A percentile compares a stretch with the other conserved stretches of the same genome.
Evolutionary conservation across 176 grass and related monocot species (phyloP).

Genomic region (Triticum turgidum): DNA sequence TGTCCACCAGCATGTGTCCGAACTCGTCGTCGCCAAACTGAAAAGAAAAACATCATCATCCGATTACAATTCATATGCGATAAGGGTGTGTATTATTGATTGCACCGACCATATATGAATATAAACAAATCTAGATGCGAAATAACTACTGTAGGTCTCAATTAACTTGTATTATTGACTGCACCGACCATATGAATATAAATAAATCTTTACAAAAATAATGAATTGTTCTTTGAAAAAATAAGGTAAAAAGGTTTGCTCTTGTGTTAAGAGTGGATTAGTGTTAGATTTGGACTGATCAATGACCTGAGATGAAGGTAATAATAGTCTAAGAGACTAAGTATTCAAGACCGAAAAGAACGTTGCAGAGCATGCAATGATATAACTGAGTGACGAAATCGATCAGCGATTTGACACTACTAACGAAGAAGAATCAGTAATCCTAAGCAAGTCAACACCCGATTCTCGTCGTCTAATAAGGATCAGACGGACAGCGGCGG

Average conservation of each 20-base stretch:
- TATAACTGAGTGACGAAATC: no score
- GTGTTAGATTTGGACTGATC: not conserved
- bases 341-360: not conserved
- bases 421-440: no score
- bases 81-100: no score
- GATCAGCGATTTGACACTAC: no score
- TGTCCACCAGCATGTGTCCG: slow-evolving; percentile 83
- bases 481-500: not conserved
- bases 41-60: not conserved
- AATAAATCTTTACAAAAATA: no score
- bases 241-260: not conserved
- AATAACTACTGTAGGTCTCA: no score
- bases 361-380: no score
- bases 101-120: no score
- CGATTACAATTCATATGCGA: not conserved
- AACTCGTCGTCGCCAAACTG: slow-evolving; percentile 96
- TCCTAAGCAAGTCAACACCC: not conserved
- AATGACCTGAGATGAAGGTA: not conserved
- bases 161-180: no score
- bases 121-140: no score
- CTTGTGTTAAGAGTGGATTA: not conserved
- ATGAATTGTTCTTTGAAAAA: no score
- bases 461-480: not conserved
- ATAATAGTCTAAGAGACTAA: not conserved
- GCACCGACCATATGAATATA: no score